These are phyloP conservation scores for Trichomonas vaginalis DNA, from an alignment of 208 protist species.

Conservation along the genomic window DNA sequence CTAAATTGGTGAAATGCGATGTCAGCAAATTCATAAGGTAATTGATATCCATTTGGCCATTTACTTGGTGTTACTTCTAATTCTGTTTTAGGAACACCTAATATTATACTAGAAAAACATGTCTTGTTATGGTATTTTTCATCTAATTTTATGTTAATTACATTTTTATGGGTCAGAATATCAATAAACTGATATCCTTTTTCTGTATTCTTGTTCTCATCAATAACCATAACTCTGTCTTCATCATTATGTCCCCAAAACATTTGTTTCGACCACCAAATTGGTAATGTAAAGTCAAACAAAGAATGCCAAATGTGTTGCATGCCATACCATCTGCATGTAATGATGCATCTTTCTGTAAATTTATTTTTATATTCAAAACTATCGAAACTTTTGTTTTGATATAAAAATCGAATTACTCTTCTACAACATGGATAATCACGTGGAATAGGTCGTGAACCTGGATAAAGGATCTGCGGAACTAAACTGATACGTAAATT, in stretches of 20 bases:
- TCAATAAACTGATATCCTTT: not conserved
- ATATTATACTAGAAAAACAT: not conserved
- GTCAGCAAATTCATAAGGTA: not conserved
- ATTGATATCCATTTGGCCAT: not conserved
- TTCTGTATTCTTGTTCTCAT: not conserved
- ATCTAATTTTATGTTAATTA: not conserved
- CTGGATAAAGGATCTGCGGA: not conserved
- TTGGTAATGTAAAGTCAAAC: not conserved
- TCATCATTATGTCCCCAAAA: not conserved
- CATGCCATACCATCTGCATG: not conserved
- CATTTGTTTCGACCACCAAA: not conserved
- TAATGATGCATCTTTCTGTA: not conserved
- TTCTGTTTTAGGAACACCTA: constrained; percentile 3
- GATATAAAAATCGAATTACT: not conserved
- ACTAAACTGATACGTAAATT: not conserved
- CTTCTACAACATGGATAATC: not conserved
- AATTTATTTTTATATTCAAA: not conserved
- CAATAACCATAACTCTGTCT: not conserved
- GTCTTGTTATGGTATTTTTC: not conserved
- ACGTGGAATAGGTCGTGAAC: not conserved
- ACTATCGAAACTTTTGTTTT: not conserved
- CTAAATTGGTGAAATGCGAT: not conserved
- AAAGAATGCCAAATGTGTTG: not conserved
- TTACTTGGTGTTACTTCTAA: not conserved
- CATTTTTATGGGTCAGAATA: not conserved